A percentile compares a stretch with the other conserved stretches of the same genome.
These are phyloP conservation scores for Eucalyptus tenuipes DNA, from an alignment of 345 rosid species.

Conservation along the genomic window DNA sequence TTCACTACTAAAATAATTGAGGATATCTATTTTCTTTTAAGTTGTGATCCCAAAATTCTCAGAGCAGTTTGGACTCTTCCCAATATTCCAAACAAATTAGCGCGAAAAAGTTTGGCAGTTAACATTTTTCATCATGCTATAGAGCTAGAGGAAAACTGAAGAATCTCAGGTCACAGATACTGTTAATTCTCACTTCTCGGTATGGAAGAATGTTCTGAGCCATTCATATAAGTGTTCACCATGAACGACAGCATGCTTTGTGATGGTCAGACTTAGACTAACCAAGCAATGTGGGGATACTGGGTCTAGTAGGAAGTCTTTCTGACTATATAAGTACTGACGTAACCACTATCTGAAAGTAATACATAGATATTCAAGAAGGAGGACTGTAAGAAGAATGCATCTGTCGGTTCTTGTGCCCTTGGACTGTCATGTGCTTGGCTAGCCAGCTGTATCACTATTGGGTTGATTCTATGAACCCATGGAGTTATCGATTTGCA, in stretches of 20 bases:
- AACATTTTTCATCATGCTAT: neutral
- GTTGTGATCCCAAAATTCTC: neutral
- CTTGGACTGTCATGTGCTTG: neutral
- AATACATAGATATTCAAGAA: neutral
- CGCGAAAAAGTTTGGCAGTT: neutral
- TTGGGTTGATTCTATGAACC: neutral
- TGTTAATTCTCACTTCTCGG: neutral
- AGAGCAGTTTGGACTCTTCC: neutral
- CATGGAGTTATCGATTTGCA: neutral
- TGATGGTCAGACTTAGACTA: neutral
- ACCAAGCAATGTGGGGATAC: neutral
- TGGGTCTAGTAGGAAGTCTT: neutral
- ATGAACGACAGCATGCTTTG: neutral
- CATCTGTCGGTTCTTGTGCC: neutral
- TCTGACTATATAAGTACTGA: neutral
- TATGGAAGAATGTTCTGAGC: neutral
- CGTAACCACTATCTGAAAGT: neutral
- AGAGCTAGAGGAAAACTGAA: neutral
- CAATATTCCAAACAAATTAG: neutral
- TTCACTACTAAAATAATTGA: neutral
- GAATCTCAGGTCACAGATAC: neutral
- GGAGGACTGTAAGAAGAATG: neutral
- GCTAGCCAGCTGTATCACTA: neutral
- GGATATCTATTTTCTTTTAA: neutral
- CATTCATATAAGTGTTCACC: neutral